phyloP scores from a whole-genome alignment of 176 grass and related monocot genomes.

The Avena insularis region DNA sequence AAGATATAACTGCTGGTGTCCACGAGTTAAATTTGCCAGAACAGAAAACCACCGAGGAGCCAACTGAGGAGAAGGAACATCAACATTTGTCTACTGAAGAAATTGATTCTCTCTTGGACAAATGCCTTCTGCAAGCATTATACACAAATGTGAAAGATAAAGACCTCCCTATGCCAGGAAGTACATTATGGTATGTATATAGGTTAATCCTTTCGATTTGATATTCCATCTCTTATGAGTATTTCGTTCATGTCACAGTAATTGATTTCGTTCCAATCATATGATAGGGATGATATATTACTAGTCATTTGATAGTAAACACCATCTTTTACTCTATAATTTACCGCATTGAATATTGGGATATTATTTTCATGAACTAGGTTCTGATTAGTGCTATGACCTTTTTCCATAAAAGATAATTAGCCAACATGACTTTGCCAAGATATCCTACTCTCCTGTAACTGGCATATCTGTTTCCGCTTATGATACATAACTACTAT shows the following conservation, averaged over 20 bases:
- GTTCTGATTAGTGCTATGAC: background rate
- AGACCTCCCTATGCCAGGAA: slow-evolving; percentile 89
- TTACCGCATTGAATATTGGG: background rate
- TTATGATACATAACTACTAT: background rate
- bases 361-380: background rate
- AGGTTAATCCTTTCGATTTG: background rate
- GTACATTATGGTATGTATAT: slow-evolving; percentile 75
- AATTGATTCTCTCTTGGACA: slow-evolving; percentile 83
- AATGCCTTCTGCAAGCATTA: slow-evolving; percentile 91
- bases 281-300: background rate
- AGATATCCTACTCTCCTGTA: slow-evolving; percentile 24
- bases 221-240: background rate
- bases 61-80: slow-evolving; percentile 62
- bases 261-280: background rate
- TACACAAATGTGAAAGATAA: slow-evolving; percentile 84
- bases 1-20: slow-evolving; percentile 60
- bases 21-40: slow-evolving; percentile 59
- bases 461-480: background rate
- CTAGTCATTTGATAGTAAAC: too few species aligned
- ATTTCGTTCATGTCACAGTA: background rate
- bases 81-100: slow-evolving; percentile 80
- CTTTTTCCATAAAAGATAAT: slow-evolving; percentile 12
- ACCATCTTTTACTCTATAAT: background rate
- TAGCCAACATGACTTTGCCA: background rate
- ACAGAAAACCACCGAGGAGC: slow-evolving; percentile 47